These are phyloP conservation scores for Hygrocybe punicea DNA, from an alignment of 768 basidiomycete genomes.

Conservation along the genomic window DNA sequence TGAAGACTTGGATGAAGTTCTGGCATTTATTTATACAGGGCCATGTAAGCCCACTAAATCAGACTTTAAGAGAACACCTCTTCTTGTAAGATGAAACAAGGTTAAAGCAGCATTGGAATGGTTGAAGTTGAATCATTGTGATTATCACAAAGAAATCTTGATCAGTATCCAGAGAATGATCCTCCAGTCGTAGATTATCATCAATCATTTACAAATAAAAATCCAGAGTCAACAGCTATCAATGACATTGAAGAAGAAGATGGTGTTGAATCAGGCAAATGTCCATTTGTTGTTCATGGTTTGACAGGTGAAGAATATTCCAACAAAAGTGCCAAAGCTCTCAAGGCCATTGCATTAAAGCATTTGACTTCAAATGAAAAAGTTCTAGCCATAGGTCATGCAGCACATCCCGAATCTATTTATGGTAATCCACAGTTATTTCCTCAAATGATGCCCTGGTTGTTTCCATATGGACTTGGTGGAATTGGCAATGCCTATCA, in stretches of 20 bases:
- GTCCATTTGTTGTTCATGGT: constrained; percentile 29
- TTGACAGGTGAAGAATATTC: constrained; percentile 18
- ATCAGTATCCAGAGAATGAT: constrained; percentile 13
- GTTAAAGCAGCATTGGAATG: constrained; percentile 6
- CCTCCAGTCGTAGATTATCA: constrained; percentile 17
- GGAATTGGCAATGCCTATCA: constrained; percentile 18
- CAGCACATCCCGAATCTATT: constrained; percentile 14
- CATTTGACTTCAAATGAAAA: constrained; percentile 14
- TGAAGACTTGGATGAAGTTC: constrained; percentile 19
- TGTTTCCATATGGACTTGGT: constrained; percentile 42
- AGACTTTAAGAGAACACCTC: constrained; percentile 17
- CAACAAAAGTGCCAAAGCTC: constrained; percentile 8
- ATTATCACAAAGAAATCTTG: constrained; percentile 11
- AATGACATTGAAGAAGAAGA: constrained; percentile 20
- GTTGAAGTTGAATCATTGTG: neutral
- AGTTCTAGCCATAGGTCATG: constrained; percentile 22
- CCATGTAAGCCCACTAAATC: constrained; percentile 8
- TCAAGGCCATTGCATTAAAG: constrained; percentile 15
- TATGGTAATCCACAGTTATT: constrained; percentile 27
- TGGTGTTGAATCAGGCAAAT: constrained; percentile 19
- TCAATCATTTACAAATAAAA: constrained; percentile 5
- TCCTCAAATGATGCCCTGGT: constrained; percentile 33
- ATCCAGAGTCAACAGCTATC: constrained; percentile 7
- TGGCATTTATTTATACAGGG: neutral
- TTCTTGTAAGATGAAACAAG: constrained; percentile 21